Base-by-base conservation (phyloP, 2,329 filamentous ascomycete genomes). In the Exophiala sideris region DNA sequence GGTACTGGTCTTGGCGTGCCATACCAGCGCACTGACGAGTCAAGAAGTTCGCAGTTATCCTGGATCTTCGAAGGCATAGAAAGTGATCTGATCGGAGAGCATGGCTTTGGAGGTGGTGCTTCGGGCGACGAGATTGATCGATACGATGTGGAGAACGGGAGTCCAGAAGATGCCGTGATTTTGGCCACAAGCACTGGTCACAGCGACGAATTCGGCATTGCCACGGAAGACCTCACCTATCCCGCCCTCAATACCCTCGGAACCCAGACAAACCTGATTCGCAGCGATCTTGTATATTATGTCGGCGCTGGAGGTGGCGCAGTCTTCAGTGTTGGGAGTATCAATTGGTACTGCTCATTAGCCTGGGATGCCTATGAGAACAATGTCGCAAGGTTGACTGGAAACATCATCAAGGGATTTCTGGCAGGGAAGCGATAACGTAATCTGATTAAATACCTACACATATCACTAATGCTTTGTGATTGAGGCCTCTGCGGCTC, bases 101-200 rank as follows among this genome's bases (percentile, higher is more conserved):
- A 64, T 10, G 61, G 63, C 3, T 65, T 71, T 11, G 67, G 65
- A 1, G 67, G 67, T 9, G 66, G 68, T 16, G 68, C 67, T 7
- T 65, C 62, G 45, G 69, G 68, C 11, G 69, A 72, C 35, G 69
- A 72, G 56, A 67, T 71, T 45, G 70, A 71, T 57, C 60, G 67
- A 3, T 52, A 68, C n/a, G 69, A 71, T 46, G 60, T 64, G 48
- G 52, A 39, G 5, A 59, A 66, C 11, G 69, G 69, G 1, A 68
- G 65, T 14, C 68, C 70, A 1, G 20, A 48, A 2, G 66, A 69
- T 49, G 60, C 64, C 2, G 55, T 69, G 2, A 45, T 70, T 4
- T 45, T 70, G 14, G 65, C 65, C 18, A 62, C 65, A 6, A 64
- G 48, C 20, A 54, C 52, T 11, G 47, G 49, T 29, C 52, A 58